Conservation (phyloP, 1,139 yeast genomes). For the Lodderomyces pseudojiufengensis region DNA sequence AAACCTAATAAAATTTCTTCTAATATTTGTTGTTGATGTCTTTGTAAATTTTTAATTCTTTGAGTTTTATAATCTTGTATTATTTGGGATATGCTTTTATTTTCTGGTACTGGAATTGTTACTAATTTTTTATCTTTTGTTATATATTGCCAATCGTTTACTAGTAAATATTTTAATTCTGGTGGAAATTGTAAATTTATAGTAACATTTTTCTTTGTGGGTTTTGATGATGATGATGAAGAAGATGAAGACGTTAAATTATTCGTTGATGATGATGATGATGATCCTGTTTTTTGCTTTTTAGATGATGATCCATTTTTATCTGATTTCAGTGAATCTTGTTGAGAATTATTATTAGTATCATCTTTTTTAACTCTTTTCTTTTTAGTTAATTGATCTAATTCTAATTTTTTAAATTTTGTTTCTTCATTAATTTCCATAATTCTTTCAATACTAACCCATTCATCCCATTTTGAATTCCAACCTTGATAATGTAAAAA, state of each 20-base stretch:
- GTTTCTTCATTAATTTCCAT: slow-evolving; percentile 70
- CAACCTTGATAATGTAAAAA: slow-evolving; percentile 91
- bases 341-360: slow-evolving; percentile 2
- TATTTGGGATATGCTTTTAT: slow-evolving; percentile 48
- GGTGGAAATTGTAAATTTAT: slow-evolving; percentile 36
- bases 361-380: slow-evolving; percentile 13
- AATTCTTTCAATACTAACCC: slow-evolving; percentile 75
- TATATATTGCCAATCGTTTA: slow-evolving; percentile 90
- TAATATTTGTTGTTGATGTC: slow-evolving; percentile 47
- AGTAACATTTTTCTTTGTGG: slow-evolving; percentile 3
- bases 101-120: slow-evolving; percentile 47
- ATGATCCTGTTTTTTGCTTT: not conserved
- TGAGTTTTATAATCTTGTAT: slow-evolving; percentile 38
- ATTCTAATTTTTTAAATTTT: slow-evolving; percentile 61
- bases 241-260: slow-evolving; percentile 1
- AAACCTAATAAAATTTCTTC: slow-evolving; percentile 71
- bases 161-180: slow-evolving; percentile 63
- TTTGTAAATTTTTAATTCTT: slow-evolving; percentile 11
- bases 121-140: slow-evolving; percentile 76
- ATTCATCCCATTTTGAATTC: slow-evolving; percentile 96
- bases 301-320: not conserved
- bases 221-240: not conserved
- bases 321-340: not conserved
- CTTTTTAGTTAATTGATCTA: slow-evolving; percentile 41
- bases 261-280: slow-evolving; percentile 1